Conservation (phyloP, 2,329 filamentous ascomycete genomes). For the Exophiala aquamarina region DNA sequence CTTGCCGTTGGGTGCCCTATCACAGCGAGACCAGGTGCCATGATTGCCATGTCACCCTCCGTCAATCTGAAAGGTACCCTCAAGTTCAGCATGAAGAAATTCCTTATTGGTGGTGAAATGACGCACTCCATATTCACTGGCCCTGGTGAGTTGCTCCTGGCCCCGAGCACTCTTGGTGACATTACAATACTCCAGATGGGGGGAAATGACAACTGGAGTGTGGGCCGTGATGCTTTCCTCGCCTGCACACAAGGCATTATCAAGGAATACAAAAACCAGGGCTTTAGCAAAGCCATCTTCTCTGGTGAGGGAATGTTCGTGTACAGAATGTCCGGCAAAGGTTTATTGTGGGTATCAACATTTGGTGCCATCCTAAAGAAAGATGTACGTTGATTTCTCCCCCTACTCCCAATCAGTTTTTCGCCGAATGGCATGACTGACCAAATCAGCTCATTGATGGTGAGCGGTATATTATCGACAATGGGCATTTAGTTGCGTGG, state of each 20-base stretch:
- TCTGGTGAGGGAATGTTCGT: constrained; percentile 90
- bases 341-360: constrained; percentile 84
- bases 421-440: no score
- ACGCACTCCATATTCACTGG: constrained; percentile 78
- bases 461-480: constrained; percentile 90
- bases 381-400: constrained; percentile 62
- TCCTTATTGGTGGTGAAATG: constrained; percentile 81
- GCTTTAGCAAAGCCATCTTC: constrained; percentile 87
- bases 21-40: constrained; percentile 75
- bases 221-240: constrained; percentile 84
- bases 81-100: constrained; percentile 88
- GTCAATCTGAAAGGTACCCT: constrained; percentile 79
- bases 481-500: constrained; percentile 23
- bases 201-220: constrained; percentile 73
- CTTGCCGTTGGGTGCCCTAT: constrained; percentile 86
- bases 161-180: constrained; percentile 77
- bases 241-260: constrained; percentile 81
- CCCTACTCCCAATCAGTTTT: neutral
- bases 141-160: constrained; percentile 85
- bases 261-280: constrained; percentile 86
- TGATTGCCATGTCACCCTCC: constrained; percentile 93
- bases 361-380: constrained; percentile 95
- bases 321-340: constrained; percentile 78
- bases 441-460: constrained; percentile 49
- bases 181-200: constrained; percentile 75